Percentiles rank a stretch among this genome's conserved stretches.
phyloP scores from a whole-genome alignment of 1,284 basidiomycete genomes.

The Cutaneotrichosporon dermatis region DNA sequence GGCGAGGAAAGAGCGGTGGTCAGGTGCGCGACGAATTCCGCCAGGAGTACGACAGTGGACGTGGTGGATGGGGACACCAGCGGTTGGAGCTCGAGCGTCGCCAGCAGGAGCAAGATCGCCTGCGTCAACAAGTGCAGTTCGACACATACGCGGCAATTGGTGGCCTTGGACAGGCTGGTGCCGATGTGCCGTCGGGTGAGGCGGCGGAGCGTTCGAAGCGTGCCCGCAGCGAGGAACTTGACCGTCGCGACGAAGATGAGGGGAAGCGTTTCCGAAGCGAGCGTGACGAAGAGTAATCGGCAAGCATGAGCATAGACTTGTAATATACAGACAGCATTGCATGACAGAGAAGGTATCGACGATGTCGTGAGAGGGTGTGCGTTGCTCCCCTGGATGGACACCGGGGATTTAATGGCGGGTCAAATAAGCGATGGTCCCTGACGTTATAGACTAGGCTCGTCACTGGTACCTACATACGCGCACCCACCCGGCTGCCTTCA shows the following conservation, averaged over 20 bases:
- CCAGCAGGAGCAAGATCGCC: constrained; percentile 64
- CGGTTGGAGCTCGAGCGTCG: constrained; percentile 55
- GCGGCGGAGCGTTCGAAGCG: constrained; percentile 31
- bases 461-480: no score
- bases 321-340: neutral
- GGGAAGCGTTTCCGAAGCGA: constrained; percentile 43
- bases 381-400: no score
- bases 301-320: neutral
- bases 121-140: constrained; percentile 69
- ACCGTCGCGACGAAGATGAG: constrained; percentile 38
- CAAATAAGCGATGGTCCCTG: no score
- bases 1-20: constrained; percentile 91
- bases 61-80: constrained; percentile 85
- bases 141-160: constrained; percentile 84
- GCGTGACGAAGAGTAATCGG: constrained; percentile 32
- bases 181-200: constrained; percentile 59
- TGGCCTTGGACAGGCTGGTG: constrained; percentile 71
- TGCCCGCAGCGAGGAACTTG: constrained; percentile 31
- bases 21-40: constrained; percentile 95
- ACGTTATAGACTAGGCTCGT: no score
- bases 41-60: constrained; percentile 92
- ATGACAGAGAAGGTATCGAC: neutral
- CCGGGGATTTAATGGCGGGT: no score
- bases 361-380: no score
- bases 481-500: no score